These are phyloP conservation scores for Breynia disticha DNA, from an alignment of 441 rosid species.

Conservation along the genomic window DNA sequence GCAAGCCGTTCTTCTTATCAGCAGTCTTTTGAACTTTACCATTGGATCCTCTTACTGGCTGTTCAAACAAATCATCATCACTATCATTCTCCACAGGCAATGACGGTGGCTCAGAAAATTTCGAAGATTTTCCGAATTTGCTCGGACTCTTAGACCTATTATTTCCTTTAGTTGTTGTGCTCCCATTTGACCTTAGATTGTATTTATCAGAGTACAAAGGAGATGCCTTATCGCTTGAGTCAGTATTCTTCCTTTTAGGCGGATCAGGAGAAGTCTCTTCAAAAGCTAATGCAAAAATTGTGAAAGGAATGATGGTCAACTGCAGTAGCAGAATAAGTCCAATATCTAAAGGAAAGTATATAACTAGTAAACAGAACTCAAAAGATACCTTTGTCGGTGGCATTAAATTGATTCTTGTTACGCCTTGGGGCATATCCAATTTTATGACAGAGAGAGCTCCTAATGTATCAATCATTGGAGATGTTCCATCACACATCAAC, in stretches of 20 bases:
- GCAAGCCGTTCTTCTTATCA: constrained; percentile 18
- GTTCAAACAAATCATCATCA: constrained; percentile 24
- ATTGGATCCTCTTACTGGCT: constrained; percentile 19
- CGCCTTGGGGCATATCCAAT: constrained; percentile 68
- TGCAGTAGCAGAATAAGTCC: too few relatives aligned
- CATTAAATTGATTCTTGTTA: constrained; percentile 31
- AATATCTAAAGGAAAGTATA: constrained; percentile 3
- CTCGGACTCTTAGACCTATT: constrained; percentile 12
- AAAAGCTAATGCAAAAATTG: constrained; percentile 8
- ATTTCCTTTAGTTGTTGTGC: constrained; percentile 20
- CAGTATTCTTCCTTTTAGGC: constrained; percentile 22
- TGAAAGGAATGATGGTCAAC: too few relatives aligned
- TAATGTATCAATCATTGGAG: constrained; percentile 24
- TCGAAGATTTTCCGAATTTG: constrained; percentile 23
- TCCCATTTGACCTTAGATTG: constrained; percentile 16
- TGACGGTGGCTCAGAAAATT: constrained; percentile 20
- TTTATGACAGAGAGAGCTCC: constrained; percentile 51
- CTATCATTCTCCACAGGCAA: constrained; percentile 24
- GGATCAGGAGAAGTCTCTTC: constrained; percentile 46
- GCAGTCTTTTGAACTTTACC: constrained; percentile 17
- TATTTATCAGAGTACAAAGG: constrained; percentile 26
- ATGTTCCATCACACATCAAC: constrained; percentile 1
- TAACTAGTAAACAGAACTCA: neutral
- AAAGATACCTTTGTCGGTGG: constrained; percentile 37
- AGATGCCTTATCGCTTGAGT: constrained; percentile 21